Conservation (phyloP, 164 flowering plant species). For the Cinnamomum micranthum region DNA sequence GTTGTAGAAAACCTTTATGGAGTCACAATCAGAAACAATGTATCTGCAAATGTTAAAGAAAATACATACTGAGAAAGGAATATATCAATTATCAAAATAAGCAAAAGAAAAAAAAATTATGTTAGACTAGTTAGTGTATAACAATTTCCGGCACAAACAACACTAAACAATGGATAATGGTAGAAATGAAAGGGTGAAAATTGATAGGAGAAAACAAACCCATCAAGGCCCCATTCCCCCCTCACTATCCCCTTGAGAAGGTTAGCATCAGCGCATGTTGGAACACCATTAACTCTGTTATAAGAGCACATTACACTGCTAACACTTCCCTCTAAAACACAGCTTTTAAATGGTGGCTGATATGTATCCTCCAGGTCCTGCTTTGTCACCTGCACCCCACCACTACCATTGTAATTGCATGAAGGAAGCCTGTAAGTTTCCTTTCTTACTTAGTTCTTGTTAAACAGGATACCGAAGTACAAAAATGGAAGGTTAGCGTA, state of each 20-base stretch:
- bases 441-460: no score
- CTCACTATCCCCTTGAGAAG: conserved; percentile 42
- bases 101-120: no score
- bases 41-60: conserved; percentile 32
- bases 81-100: no score
- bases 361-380: conserved; percentile 70
- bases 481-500: no score
- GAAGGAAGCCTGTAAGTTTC: no score
- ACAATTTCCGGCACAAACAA: no score
- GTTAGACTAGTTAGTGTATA: no score
- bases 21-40: conserved; percentile 74
- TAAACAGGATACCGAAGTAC: no score
- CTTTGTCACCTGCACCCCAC: conserved; percentile 44
- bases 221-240: conserved; percentile 65
- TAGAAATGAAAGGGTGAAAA: not conserved
- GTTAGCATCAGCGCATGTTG: conserved; percentile 61
- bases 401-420: no score
- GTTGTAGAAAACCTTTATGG: conserved; percentile 37
- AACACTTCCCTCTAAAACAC: conserved; percentile 57
- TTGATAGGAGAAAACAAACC: conserved; percentile 28
- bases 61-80: not conserved
- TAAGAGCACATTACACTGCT: conserved; percentile 82
- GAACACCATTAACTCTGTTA: conserved; percentile 61
- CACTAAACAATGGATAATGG: not conserved
- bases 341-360: conserved; percentile 58